Percentiles rank a stretch among this genome's conserved stretches.
Conservation (phyloP, 2,329 filamentous ascomycete genomes). For the Ascochyta viciae-villosae region DNA sequence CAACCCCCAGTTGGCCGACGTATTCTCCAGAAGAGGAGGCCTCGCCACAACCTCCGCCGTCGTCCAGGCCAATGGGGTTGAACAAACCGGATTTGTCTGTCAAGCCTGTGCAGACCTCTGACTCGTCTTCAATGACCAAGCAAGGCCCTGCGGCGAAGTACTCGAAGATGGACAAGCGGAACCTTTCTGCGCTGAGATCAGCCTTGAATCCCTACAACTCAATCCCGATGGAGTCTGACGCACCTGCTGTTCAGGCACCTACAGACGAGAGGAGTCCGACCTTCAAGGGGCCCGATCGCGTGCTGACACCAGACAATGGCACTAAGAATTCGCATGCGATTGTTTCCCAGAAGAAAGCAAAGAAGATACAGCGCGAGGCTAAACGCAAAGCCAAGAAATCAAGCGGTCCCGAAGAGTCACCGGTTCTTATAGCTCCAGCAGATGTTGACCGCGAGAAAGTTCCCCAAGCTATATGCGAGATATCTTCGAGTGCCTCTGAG, state of each 20-base stretch:
- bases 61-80: too few relatives aligned
- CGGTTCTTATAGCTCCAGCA: not conserved
- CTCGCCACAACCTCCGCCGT: not conserved
- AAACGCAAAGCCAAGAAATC: constrained; percentile 34
- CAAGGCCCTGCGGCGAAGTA: not conserved
- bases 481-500: not conserved
- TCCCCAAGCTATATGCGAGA: not conserved
- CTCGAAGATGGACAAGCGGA: not conserved
- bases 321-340: not conserved
- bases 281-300: not conserved
- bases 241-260: not conserved
- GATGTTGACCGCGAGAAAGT: not conserved
- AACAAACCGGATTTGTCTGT: not conserved
- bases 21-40: not conserved
- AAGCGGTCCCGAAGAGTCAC: not conserved
- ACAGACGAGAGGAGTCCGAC: not conserved
- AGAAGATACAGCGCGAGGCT: constrained; percentile 27
- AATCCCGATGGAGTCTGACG: not conserved
- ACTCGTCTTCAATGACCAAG: not conserved
- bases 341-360: constrained; percentile 34
- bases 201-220: too few relatives aligned
- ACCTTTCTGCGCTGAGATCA: not conserved
- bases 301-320: not conserved
- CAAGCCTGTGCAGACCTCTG: not conserved
- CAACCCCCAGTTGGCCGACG: not conserved